phyloP scores from a whole-genome alignment of 2,329 filamentous ascomycete genomes.

The Cladosporium cucumerinum region DNA sequence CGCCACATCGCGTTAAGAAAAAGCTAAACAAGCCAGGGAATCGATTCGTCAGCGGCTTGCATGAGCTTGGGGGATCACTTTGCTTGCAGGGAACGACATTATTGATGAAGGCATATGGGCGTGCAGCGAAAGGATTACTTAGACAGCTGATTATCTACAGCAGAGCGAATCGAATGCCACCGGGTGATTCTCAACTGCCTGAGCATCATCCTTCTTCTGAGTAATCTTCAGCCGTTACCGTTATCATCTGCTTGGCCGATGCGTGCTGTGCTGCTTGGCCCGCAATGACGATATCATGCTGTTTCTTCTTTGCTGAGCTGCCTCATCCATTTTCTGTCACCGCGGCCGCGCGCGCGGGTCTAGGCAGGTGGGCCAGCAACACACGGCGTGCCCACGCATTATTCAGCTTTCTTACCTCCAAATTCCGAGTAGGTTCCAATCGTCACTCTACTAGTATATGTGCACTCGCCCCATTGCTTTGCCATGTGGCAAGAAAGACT shows the following conservation, averaged over 20 bases:
- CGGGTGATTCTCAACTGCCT: background rate
- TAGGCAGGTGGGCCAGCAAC: background rate
- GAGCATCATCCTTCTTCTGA: background rate
- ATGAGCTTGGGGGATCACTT: background rate
- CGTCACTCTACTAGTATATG: background rate
- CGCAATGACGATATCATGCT: constrained; percentile 3
- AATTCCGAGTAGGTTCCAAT: constrained; percentile 8
- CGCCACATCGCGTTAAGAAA: background rate
- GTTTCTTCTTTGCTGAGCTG: background rate
- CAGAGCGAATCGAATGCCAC: background rate
- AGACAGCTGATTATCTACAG: background rate
- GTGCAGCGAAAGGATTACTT: background rate
- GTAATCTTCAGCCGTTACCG: background rate
- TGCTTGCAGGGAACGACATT: background rate
- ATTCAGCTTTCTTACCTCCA: constrained; percentile 7
- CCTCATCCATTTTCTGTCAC: constrained; percentile 1
- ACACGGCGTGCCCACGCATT: constrained; percentile 1
- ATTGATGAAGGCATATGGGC: background rate
- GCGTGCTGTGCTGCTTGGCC: background rate
- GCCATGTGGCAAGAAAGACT: constrained; percentile 4
- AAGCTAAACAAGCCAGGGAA: background rate
- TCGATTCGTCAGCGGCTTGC: constrained; percentile 4
- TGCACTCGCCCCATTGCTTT: background rate
- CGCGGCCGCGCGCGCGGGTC: constrained; percentile 1
- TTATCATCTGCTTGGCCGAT: background rate